Evolutionary conservation across 805 yeast species (phyloP), one percentile per base, ranked within the genome.

Genomic region (Wickerhamia fluorescens): DNA sequence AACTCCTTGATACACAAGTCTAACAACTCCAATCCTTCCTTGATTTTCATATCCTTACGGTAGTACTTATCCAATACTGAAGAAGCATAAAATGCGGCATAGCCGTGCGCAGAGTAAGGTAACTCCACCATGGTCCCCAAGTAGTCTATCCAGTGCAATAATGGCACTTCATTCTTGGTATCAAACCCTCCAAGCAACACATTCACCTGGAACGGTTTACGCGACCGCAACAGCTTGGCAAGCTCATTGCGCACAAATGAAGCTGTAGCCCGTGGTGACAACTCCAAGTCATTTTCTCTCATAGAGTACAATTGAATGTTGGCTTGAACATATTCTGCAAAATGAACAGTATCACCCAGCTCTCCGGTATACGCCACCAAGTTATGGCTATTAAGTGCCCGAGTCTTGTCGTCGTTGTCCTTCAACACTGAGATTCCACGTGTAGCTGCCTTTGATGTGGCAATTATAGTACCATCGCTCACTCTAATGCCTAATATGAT

Each of bases 21-120:
- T 51, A 88, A 68, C 43, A 92, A 66, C 26, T 76, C 68, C 35
- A 89, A 51, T 3, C 96, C 98, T 36, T 86, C 89, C 21, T 77
- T 85, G 23, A 73, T 56, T 5, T 72, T 62, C 77, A 88, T 73
- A 44, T 78, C 88, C 24, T 76, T 68, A 51, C 78, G 72, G 60
- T 88, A 87, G 58, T 87, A 95, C 44, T 80, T 87, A 62, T 92
- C 98, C 42, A 92, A 68, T 40, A 89, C 63, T 2, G 97, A 83
- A 56, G 86, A 71, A 18, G 95, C 78, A 56, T 92, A 92, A 58
- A 89, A 92, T 2, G 94, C 95, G n/a, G 97, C 95, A 51, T 92
- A 92, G 8, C 98, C 98, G 54, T 92, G 98, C 2, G 97, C 97
- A 11, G 94, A 95, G 51, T 92, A 92, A 10, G 98, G 97, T 35